These are phyloP conservation scores for Phialocephala sp. DNA, from an alignment of 2,329 filamentous ascomycete species.

Conservation along the genomic window DNA sequence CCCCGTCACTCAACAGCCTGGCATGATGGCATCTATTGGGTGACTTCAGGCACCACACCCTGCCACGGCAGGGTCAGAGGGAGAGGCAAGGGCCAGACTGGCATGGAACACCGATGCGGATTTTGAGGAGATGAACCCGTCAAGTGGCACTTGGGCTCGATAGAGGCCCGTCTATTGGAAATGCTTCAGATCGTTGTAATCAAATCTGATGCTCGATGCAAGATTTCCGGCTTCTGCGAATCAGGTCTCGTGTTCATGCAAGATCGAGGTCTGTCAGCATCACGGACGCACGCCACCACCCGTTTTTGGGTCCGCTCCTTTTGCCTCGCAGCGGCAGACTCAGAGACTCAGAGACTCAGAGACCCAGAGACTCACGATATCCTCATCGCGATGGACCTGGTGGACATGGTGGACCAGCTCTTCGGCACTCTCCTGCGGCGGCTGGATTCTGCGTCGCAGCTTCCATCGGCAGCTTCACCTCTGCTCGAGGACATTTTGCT, in stretches of 20 bases:
- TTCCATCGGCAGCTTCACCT: neutral
- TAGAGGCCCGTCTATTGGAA: no score
- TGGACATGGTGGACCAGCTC: neutral
- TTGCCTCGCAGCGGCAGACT: neutral
- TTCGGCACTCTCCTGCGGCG: slow-evolving; percentile 7
- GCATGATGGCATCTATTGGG: neutral
- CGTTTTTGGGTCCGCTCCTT: neutral
- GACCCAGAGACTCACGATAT: slow-evolving; percentile 6
- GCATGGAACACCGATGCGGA: no score
- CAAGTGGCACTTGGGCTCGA: no score
- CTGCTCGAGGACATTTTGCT: neutral
- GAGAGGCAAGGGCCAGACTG: no score
- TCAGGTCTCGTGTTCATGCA: slow-evolving; percentile 8
- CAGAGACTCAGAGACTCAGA: neutral
- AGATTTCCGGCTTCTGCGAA: neutral
- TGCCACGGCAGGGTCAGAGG: neutral
- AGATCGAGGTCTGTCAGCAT: slow-evolving; percentile 12
- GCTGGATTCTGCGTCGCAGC: slow-evolving; percentile 1
- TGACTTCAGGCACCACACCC: neutral
- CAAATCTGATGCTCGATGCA: slow-evolving; percentile 1
- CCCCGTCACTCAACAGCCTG: neutral
- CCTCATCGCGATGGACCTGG: neutral
- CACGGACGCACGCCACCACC: slow-evolving; percentile 12
- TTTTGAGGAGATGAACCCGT: no score
- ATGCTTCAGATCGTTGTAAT: no score